Conservation (phyloP, 345 rosid species). For the Streptanthus diversifolius region DNA sequence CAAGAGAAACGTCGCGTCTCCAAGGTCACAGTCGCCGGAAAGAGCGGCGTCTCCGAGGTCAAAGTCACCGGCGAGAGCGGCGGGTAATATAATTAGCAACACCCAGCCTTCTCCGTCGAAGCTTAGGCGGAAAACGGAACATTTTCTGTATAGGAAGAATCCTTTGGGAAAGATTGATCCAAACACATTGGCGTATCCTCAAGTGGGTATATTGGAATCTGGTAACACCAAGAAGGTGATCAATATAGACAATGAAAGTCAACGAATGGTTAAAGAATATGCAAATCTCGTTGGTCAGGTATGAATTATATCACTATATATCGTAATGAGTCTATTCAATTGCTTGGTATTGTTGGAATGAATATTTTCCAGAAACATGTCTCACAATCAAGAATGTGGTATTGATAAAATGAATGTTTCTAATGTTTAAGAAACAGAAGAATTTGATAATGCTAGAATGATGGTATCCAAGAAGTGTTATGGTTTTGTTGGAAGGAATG, state of each 20-base stretch:
- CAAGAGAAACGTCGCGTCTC: conserved; percentile 69
- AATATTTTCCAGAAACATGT: no score
- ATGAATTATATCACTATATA: neutral
- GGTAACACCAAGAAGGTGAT: conserved; percentile 27
- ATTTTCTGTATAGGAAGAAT: conserved; percentile 69
- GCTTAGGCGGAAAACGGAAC: conserved; percentile 83
- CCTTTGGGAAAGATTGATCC: conserved; percentile 68
- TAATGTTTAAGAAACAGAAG: no score
- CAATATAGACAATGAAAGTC: conserved; percentile 25
- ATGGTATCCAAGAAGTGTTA: no score
- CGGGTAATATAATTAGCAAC: conserved; percentile 20
- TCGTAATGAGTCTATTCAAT: neutral
- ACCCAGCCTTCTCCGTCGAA: conserved; percentile 45
- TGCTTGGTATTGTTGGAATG: neutral
- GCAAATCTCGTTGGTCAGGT: conserved; percentile 37
- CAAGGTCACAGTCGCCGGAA: conserved; percentile 77
- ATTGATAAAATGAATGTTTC: neutral
- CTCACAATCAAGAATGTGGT: neutral
- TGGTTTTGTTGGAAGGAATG: no score
- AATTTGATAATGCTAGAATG: no score
- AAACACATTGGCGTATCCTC: conserved; percentile 43
- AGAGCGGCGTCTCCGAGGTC: conserved; percentile 80
- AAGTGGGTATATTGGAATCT: conserved; percentile 30
- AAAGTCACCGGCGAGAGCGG: conserved; percentile 58
- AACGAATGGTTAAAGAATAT: conserved; percentile 32